A percentile compares a stretch with the other conserved stretches of the same genome.
phyloP scores from a whole-genome alignment of 257 asterid genomes.

The Solanum habrochaites region DNA sequence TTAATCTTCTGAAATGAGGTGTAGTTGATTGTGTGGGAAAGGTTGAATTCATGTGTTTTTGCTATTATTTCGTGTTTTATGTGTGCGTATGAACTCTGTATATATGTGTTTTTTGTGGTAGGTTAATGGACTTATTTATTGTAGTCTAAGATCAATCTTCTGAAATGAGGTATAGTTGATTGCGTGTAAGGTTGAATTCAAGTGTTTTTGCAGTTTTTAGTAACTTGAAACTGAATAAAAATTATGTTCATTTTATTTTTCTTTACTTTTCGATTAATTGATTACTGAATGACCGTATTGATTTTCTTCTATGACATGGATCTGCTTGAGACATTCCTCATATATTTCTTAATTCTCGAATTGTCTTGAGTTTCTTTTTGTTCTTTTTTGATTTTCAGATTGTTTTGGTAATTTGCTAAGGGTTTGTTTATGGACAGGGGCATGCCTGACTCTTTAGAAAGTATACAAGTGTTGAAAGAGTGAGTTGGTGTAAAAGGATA shows the following conservation, averaged over 20 bases:
- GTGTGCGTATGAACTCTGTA: background rate
- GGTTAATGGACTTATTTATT: background rate
- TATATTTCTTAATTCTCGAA: background rate
- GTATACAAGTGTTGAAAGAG: no score
- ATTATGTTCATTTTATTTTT: background rate
- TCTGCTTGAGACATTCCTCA: background rate
- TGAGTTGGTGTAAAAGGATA: background rate
- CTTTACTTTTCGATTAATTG: background rate
- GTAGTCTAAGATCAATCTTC: background rate
- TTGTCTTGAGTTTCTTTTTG: background rate
- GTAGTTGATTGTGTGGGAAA: background rate
- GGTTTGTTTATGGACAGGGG: background rate
- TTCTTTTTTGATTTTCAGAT: background rate
- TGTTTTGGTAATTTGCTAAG: background rate
- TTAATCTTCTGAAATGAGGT: background rate
- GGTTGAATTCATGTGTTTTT: background rate
- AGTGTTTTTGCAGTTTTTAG: background rate
- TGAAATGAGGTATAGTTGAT: background rate
- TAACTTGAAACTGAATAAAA: background rate
- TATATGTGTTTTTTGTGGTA: background rate
- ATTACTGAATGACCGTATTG: background rate
- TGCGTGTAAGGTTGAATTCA: background rate
- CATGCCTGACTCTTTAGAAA: no score
- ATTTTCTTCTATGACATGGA: background rate
- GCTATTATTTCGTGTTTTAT: background rate